These are phyloP conservation scores for Phaeosphaeriaceae sp. DNA, from an alignment of 2,329 filamentous ascomycete genomes.

Conservation along the genomic window DNA sequence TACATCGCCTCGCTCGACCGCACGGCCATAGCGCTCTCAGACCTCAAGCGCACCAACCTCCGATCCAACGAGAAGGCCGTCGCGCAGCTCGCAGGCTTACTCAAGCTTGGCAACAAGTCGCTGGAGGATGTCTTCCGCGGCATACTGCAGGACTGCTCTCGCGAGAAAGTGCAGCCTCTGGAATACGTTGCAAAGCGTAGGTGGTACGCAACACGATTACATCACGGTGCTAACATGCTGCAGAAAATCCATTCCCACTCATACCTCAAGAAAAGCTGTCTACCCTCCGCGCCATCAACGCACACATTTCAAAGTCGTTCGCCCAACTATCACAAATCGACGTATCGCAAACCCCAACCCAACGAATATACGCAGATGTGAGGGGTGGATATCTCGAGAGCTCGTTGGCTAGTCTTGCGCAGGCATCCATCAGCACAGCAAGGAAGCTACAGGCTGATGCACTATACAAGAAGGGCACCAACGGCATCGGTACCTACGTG, in stretches of 20 bases:
- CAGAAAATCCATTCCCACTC: conserved; percentile 76
- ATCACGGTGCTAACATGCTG: conserved; percentile 16
- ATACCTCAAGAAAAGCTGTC: conserved; percentile 78
- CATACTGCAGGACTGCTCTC: conserved; percentile 78
- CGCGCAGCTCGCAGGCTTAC: conserved; percentile 75
- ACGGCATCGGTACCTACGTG: conserved; percentile 89
- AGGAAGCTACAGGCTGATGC: conserved; percentile 76
- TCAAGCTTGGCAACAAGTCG: conserved; percentile 80
- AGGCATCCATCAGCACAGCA: conserved; percentile 81
- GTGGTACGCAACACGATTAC: conserved; percentile 1
- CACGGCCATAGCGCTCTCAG: conserved; percentile 80
- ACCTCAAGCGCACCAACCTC: conserved; percentile 89
- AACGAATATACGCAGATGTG: conserved; percentile 84
- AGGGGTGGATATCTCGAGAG: conserved; percentile 84
- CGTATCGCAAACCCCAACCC: conserved; percentile 69
- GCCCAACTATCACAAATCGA: conserved; percentile 56
- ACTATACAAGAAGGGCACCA: conserved; percentile 86
- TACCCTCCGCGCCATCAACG: conserved; percentile 80
- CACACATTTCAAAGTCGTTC: conserved; percentile 71
- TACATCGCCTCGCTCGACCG: conserved; percentile 92
- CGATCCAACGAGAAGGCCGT: conserved; percentile 91
- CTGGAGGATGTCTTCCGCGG: conserved; percentile 85
- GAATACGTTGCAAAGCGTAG: conserved; percentile 90
- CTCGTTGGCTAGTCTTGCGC: conserved; percentile 83
- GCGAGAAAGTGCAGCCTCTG: conserved; percentile 79